Base-by-base conservation (phyloP, 768 basidiomycete species). In the Ramaria rubella region DNA sequence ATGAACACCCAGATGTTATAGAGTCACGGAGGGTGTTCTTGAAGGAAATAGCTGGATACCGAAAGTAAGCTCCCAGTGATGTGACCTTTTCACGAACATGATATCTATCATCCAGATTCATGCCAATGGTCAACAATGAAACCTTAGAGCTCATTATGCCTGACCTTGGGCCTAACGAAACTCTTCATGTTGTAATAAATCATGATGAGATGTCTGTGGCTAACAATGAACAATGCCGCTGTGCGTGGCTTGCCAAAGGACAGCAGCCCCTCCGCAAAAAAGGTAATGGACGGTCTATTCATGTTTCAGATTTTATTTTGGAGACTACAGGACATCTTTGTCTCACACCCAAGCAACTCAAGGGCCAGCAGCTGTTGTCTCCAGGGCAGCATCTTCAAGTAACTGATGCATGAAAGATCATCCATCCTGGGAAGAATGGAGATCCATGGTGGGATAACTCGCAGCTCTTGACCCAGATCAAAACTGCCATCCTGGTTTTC, bases 251-350 rank as follows among this genome's bases (percentile, higher is more conserved):
- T 3, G 4, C 26, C 21, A 45, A 59, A 26, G 67, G 60, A 1
- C 57, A 73, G 51, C 60, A 63, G 50, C 62, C 62, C 6, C 52
- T 72, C 19, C 64, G 56, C 9, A 69, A 69, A 49, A 74, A 66
- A 52, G 58, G 62, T 21, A 33, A 57, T 7, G 65, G 65, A 14
- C 57, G 63, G 11, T 24, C 53, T 12, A 33, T 65, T 8, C 62
- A 64, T 57, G 54, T 64, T 21, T 66, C 62, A 3, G 63, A 58
- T 40, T 66, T 63, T 30, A 59, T 66, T 30, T 38, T 52, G n/a
- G 64, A 64, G 51, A 51, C 57, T 33, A 56, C 42, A 38, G 65
- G 65, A 0, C 53, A 52, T 3, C 61, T 66, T 5, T 23, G 27
- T 12, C 49, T 66, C 24, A 50, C 57, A 12, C 40, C 24, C 5